These are phyloP conservation scores for Stevia rebaudiana DNA, from an alignment of 140 eudicot genomes.

Conservation along the genomic window DNA sequence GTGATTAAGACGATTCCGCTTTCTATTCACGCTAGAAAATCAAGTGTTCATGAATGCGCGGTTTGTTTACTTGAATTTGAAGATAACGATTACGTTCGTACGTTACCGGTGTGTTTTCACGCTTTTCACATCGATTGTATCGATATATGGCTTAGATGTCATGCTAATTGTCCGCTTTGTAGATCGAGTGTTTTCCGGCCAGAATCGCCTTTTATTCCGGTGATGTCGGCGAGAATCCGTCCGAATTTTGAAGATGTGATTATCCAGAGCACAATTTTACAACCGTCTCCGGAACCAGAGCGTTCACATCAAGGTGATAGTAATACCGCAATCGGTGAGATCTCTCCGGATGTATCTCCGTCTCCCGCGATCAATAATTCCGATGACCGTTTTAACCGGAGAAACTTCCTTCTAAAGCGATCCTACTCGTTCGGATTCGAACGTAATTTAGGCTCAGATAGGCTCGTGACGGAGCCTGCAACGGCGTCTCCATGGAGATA, in stretches of 20 bases:
- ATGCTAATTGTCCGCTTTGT: conserved; percentile 94
- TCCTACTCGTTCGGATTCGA: conserved; percentile 93
- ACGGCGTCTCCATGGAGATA: conserved; percentile 83
- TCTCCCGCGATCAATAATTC: conserved; percentile 44
- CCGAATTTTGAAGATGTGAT: conserved; percentile 75
- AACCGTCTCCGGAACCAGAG: conserved; percentile 32
- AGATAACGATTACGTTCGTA: conserved; percentile 80
- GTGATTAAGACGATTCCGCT: conserved; percentile 78
- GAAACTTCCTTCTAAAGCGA: conserved; percentile 61
- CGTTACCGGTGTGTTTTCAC: conserved; percentile 80
- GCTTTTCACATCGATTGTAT: conserved; percentile 90
- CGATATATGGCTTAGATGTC: conserved; percentile 75
- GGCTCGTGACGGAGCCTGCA: conserved; percentile 58
- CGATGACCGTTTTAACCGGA: conserved; percentile 52
- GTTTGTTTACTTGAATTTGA: conserved; percentile 79
- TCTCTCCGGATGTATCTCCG: conserved; percentile 43
- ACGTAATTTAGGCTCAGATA: conserved; percentile 73
- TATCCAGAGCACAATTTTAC: conserved; percentile 49
- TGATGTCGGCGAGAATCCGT: conserved; percentile 82
- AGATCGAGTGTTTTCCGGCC: conserved; percentile 65
- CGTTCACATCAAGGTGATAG: conserved; percentile 18
- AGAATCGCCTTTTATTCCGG: conserved; percentile 66
- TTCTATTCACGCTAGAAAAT: conserved; percentile 48
- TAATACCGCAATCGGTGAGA: conserved; percentile 27
- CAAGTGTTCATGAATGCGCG: conserved; percentile 67